These are phyloP conservation scores for Pseudozyma flocculosa DNA, from an alignment of 1,284 basidiomycete species.

Conservation along the genomic window DNA sequence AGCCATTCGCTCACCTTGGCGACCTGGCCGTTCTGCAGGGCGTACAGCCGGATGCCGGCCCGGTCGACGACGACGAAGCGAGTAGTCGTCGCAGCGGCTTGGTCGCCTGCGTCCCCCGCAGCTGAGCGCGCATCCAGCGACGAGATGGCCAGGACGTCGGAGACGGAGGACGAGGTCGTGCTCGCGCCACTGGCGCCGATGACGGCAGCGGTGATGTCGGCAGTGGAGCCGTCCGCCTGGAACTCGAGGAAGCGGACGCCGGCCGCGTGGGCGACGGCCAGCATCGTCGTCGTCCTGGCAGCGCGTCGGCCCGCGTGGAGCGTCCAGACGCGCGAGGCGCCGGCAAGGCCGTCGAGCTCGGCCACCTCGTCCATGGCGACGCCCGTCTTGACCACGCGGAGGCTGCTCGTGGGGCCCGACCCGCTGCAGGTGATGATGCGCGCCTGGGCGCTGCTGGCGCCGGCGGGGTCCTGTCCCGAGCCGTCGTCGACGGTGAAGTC, in stretches of 20 bases:
- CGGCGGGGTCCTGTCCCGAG: constrained; percentile 60
- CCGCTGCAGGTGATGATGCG: constrained; percentile 89
- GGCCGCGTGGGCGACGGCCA: constrained; percentile 18
- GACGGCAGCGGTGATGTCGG: constrained; percentile 4
- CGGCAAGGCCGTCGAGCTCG: constrained; percentile 11
- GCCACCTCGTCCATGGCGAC: constrained; percentile 73
- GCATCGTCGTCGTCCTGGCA: constrained; percentile 13
- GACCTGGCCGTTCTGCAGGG: not conserved
- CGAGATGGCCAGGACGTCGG: too few species aligned
- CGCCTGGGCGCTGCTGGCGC: constrained; percentile 61
- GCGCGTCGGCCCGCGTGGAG: constrained; percentile 7
- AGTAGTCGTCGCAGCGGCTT: too few species aligned
- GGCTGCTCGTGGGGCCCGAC: constrained; percentile 73
- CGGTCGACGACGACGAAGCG: too few species aligned
- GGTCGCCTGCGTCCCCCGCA: too few species aligned
- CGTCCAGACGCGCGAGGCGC: constrained; percentile 19
- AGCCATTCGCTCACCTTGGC: constrained; percentile 8
- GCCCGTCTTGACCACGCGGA: constrained; percentile 81
- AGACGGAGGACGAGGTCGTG: too few species aligned
- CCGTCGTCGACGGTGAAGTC: constrained; percentile 81
- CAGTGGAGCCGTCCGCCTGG: constrained; percentile 14
- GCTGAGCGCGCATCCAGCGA: too few species aligned
- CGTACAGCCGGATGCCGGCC: too few species aligned
- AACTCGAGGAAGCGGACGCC: constrained; percentile 15
- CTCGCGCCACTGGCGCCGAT: too few species aligned